A percentile compares a stretch with the other conserved stretches of the same genome.
Conservation (phyloP, 208 protist genomes). For the Acanthamoeba lenticulata region DNA sequence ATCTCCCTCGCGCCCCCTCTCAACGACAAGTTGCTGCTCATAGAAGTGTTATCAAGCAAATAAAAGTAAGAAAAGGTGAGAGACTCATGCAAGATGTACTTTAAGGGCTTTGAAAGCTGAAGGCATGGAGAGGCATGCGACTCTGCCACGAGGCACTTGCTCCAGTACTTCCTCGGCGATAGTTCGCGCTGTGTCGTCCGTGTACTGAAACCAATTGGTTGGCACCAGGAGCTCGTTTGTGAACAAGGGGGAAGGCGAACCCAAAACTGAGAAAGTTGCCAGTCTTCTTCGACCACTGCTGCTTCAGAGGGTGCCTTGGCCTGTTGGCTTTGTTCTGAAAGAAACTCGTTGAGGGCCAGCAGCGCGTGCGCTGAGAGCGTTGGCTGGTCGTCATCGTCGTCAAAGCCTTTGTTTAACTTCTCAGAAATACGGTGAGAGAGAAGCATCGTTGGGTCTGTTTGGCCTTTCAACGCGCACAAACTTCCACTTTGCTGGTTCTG, state of each 20-base stretch:
- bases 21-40: background rate
- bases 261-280: conserved; percentile 43
- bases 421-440: background rate
- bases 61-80: background rate
- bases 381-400: background rate
- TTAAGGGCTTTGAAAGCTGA: conserved; percentile 3
- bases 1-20: background rate
- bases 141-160: background rate
- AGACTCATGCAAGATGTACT: background rate
- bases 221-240: too few relatives aligned
- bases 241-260: background rate
- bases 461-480: too few relatives aligned
- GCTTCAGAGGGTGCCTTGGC: background rate
- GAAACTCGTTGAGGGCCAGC: conserved; percentile 4
- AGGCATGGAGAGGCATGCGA: background rate
- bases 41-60: background rate
- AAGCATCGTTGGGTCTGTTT: background rate
- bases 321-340: background rate
- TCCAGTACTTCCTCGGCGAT: background rate
- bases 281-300: conserved; percentile 7
- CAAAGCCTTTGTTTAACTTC: background rate
- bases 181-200: background rate
- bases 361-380: background rate
- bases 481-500: too few relatives aligned
- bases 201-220: too few relatives aligned